These are phyloP conservation scores for Pseudozyma sp. DNA, from an alignment of 1,284 basidiomycete genomes.

Conservation along the genomic window DNA sequence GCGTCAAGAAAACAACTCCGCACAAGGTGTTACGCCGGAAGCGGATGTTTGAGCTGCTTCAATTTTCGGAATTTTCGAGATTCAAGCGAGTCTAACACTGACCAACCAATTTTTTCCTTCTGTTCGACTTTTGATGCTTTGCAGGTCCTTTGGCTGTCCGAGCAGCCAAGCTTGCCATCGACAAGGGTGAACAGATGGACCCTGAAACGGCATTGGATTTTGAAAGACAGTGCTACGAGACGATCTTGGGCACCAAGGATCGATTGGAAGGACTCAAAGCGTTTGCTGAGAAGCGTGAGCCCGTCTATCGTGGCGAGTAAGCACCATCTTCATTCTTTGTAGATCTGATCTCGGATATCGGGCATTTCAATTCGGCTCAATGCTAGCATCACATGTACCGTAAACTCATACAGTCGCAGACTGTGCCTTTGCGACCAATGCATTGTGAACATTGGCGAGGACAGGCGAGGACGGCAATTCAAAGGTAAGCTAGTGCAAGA, in stretches of 20 bases:
- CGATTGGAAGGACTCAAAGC: slow-evolving; percentile 86
- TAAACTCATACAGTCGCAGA: no score
- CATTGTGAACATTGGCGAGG: not conserved
- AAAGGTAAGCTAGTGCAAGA: not conserved
- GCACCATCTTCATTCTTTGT: not conserved
- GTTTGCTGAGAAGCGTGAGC: slow-evolving; percentile 87
- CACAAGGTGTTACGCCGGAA: slow-evolving; percentile 6
- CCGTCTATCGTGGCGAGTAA: slow-evolving; percentile 84
- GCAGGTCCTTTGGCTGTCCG: slow-evolving; percentile 86
- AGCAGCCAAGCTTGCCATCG: slow-evolving; percentile 89
- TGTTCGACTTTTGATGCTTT: not conserved
- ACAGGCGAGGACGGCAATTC: no score
- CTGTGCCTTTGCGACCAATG: no score
- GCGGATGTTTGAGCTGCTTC: slow-evolving; percentile 3
- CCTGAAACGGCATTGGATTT: slow-evolving; percentile 80
- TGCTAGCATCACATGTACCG: no score
- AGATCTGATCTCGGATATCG: not conserved
- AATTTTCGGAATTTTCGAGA: not conserved
- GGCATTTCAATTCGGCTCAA: slow-evolving; percentile 30
- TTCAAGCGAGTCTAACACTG: slow-evolving; percentile 13
- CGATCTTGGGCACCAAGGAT: slow-evolving; percentile 82
- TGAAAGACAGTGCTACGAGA: slow-evolving; percentile 86
- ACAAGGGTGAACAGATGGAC: slow-evolving; percentile 80
- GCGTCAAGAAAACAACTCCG: slow-evolving; percentile 15
- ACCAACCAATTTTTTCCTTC: not conserved